These are phyloP conservation scores for Filobasidium floriforme DNA, from an alignment of 768 basidiomycete genomes.

Conservation along the genomic window DNA sequence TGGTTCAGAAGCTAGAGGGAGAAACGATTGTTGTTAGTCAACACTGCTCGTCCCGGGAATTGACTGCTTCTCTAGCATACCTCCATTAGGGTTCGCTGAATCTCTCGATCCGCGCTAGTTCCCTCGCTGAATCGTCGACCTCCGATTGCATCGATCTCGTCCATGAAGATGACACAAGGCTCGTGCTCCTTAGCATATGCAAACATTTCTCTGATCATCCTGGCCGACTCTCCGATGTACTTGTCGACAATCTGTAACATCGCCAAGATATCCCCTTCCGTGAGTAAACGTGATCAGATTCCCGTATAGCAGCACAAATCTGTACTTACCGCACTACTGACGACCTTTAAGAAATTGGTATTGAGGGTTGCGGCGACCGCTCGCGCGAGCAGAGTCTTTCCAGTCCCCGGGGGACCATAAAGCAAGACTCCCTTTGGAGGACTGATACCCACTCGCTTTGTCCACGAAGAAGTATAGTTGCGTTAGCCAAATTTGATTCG, in stretches of 20 bases:
- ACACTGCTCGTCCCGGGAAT: not conserved
- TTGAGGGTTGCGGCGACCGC: conserved; percentile 91
- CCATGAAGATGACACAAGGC: conserved; percentile 98
- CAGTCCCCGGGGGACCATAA: conserved; percentile 89
- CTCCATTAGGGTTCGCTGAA: conserved; percentile 98
- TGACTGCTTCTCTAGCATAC: conserved; percentile 44
- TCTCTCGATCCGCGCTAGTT: conserved; percentile 95
- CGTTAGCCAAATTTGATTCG: not conserved
- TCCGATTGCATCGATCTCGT: conserved; percentile 79
- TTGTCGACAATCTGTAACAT: conserved; percentile 49
- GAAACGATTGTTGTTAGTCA: not conserved
- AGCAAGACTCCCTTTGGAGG: conserved; percentile 94
- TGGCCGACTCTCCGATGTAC: conserved; percentile 96
- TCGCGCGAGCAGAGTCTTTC: conserved; percentile 81
- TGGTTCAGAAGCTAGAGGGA: conserved; percentile 75
- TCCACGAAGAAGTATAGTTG: too few species aligned
- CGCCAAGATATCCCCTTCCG: not conserved
- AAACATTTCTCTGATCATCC: conserved; percentile 97
- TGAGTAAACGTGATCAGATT: not conserved
- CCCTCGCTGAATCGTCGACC: conserved; percentile 86
- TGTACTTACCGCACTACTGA: conserved; percentile 85
- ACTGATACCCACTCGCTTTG: conserved; percentile 81
- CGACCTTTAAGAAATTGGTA: conserved; percentile 97
- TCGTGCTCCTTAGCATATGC: conserved; percentile 96
- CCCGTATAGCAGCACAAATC: not conserved